Evolutionary conservation across 345 rosid genomes (phyloP).

Genomic region (Erysimum cheiranthoides): DNA sequence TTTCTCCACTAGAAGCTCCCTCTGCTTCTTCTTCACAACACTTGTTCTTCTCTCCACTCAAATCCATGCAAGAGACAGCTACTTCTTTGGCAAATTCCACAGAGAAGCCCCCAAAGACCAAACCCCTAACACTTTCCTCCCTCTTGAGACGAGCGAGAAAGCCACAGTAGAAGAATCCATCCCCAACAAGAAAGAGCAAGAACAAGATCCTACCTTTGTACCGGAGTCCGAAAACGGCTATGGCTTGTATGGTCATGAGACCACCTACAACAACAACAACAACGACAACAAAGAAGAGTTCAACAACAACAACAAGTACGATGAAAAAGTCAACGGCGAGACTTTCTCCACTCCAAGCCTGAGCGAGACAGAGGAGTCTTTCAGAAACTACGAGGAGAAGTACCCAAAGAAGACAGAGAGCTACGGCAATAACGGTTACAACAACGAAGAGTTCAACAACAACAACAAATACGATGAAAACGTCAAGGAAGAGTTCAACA

Average conservation of each 20-base stretch:
- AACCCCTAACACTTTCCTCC: slow-evolving; percentile 35
- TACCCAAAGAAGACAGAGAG: slow-evolving; percentile 39
- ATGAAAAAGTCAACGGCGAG: slow-evolving; percentile 35
- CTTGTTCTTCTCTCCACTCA: slow-evolving; percentile 44
- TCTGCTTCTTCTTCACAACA: slow-evolving; percentile 43
- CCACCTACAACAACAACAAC: slow-evolving; percentile 33
- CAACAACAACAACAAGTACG: slow-evolving; percentile 38
- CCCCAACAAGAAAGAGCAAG: slow-evolving; percentile 41
- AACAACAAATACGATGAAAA: slow-evolving; percentile 27
- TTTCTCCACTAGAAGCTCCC: slow-evolving; percentile 42
- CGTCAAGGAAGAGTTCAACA: slow-evolving; percentile 14
- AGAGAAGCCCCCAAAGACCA: slow-evolving; percentile 40
- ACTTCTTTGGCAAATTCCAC: slow-evolving; percentile 50
- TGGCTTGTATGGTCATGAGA: slow-evolving; percentile 51
- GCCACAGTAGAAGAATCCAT: slow-evolving; percentile 29
- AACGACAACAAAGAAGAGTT: slow-evolving; percentile 39
- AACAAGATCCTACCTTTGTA: slow-evolving; percentile 45
- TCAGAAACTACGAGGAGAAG: slow-evolving; percentile 41
- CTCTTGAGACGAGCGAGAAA: slow-evolving; percentile 46
- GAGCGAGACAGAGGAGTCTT: slow-evolving; percentile 42
- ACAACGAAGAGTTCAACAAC: slow-evolving; percentile 22
- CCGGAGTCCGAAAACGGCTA: slow-evolving; percentile 45
- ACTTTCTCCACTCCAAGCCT: slow-evolving; percentile 45
- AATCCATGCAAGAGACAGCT: slow-evolving; percentile 50
- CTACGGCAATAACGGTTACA: slow-evolving; percentile 33